Evolutionary conservation across 2,329 filamentous ascomycete genomes (phyloP).

Genomic region (Calonectria pteridis): DNA sequence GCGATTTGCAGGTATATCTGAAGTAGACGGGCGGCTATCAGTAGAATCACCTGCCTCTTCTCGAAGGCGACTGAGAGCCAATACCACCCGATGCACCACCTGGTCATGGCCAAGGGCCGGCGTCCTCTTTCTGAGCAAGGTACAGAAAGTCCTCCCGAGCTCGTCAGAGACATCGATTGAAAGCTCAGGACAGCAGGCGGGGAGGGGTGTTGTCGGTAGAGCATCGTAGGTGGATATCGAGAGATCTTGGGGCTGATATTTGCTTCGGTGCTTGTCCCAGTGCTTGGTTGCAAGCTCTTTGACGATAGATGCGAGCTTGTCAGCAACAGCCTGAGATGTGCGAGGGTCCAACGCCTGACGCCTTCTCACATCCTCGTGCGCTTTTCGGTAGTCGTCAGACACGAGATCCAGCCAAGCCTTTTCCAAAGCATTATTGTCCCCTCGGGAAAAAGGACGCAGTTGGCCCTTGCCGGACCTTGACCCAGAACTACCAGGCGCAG

Average conservation of each 20-base stretch:
- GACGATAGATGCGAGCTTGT: constrained; percentile 50
- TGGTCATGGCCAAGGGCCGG: constrained; percentile 56
- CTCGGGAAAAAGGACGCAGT: constrained; percentile 81
- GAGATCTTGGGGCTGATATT: constrained; percentile 49
- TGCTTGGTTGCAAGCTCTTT: constrained; percentile 60
- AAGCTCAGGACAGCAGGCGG: constrained; percentile 64
- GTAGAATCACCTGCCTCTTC: constrained; percentile 29
- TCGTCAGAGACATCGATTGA: constrained; percentile 60
- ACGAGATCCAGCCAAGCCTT: constrained; percentile 78
- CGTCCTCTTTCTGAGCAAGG: constrained; percentile 57
- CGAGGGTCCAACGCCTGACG: constrained; percentile 11
- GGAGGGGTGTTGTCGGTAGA: constrained; percentile 47
- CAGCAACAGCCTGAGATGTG: constrained; percentile 26
- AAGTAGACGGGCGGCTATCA: constrained; percentile 32
- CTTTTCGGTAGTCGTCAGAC: constrained; percentile 60
- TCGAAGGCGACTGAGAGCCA: constrained; percentile 41
- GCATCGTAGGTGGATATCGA: constrained; percentile 44
- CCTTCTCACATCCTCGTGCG: constrained; percentile 56
- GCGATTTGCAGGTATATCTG: constrained; percentile 30
- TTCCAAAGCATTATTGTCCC: constrained; percentile 85
- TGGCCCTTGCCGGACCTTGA: constrained; percentile 67
- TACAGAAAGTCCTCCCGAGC: constrained; percentile 64
- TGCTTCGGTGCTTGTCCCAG: constrained; percentile 59
- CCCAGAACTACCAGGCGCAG: constrained; percentile 64
- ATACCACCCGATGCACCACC: constrained; percentile 61